Evolutionary conservation across 176 grass and related monocot genomes (phyloP).

Genomic region (Lolium rigidum): DNA sequence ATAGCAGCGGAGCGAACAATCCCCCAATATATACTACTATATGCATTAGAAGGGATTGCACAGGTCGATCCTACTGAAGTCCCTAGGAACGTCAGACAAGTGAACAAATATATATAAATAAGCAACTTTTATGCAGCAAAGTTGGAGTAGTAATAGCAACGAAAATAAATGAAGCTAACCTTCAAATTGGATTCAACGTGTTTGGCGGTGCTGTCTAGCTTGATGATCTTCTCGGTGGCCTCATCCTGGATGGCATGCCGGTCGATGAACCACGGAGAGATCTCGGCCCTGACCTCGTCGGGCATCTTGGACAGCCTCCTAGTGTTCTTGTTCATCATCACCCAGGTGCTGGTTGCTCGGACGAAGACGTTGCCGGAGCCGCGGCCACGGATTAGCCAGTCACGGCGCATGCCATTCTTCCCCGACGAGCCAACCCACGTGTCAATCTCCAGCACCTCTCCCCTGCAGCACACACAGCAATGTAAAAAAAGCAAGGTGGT

Average conservation of each 20-base stretch:
- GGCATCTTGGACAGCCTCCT: conserved; percentile 75
- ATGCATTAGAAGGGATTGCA: conserved; percentile 11
- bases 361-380: conserved; percentile 40
- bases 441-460: conserved; percentile 71
- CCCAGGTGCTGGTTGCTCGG: conserved; percentile 74
- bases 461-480: conserved; percentile 39
- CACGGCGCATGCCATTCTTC: conserved; percentile 72
- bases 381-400: conserved; percentile 59
- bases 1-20: background rate
- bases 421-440: conserved; percentile 74
- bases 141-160: background rate
- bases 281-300: conserved; percentile 58
- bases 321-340: conserved; percentile 68
- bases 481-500: background rate
- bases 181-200: conserved; percentile 57
- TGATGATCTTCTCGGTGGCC: conserved; percentile 56
- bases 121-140: background rate
- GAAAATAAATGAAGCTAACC: conserved; percentile 36
- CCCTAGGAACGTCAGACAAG: background rate
- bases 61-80: background rate
- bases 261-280: conserved; percentile 63
- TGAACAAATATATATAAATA: background rate
- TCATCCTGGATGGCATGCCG: conserved; percentile 50
- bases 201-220: conserved; percentile 53
- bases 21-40: background rate